phyloP scores from a whole-genome alignment of 345 rosid genomes.

The Hypericum perforatum region DNA sequence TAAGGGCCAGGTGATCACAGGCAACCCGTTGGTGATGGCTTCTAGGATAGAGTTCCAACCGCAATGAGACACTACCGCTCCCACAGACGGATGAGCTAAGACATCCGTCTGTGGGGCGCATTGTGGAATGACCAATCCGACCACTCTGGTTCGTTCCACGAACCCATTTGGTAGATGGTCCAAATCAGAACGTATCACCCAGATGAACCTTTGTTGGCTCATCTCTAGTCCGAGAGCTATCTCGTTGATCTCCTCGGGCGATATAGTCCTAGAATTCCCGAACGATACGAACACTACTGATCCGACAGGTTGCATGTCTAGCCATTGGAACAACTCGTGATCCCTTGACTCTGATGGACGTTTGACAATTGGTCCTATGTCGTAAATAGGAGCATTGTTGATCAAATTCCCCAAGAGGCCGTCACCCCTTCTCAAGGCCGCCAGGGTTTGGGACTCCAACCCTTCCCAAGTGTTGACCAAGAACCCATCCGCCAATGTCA shows the following conservation, averaged over 20 bases:
- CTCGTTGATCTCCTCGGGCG: conserved; percentile 29
- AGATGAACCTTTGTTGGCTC: conserved; percentile 33
- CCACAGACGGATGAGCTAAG: neutral
- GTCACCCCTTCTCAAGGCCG: neutral
- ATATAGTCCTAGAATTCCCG: conserved; percentile 30
- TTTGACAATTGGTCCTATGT: conserved; percentile 10
- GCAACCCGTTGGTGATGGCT: neutral
- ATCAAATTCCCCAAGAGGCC: neutral
- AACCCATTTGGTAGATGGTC: neutral
- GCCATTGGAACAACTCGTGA: conserved; percentile 25
- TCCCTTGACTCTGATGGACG: neutral
- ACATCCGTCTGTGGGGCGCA: neutral
- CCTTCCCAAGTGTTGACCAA: conserved; percentile 18
- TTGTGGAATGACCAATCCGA: neutral
- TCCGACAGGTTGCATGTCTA: conserved; percentile 23
- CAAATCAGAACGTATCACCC: conserved; percentile 28
- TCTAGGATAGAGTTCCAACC: conserved; percentile 1
- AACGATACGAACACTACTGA: conserved; percentile 47
- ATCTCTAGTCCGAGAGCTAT: conserved; percentile 39
- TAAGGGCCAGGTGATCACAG: neutral
- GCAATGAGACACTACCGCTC: neutral
- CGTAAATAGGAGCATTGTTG: neutral
- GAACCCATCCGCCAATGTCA: conserved; percentile 5
- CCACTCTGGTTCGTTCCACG: neutral
- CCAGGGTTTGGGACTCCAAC: conserved; percentile 7